Percentiles rank a stretch among this genome's conserved stretches.
Evolutionary conservation across 1,284 basidiomycete genomes (phyloP).

Genomic region (Moniliophthora roreri): DNA sequence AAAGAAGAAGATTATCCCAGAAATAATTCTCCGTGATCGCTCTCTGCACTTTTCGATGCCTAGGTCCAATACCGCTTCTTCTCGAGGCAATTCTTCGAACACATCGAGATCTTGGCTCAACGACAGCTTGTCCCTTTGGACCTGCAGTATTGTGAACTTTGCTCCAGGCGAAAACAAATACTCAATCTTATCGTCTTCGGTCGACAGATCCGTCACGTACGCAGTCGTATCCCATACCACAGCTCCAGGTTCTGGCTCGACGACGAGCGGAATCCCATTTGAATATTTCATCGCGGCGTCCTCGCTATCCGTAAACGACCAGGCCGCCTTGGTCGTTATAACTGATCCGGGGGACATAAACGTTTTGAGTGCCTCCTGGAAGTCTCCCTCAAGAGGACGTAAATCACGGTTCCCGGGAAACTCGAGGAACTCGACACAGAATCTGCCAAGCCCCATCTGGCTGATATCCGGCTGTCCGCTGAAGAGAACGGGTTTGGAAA

Average conservation of each 20-base stretch:
- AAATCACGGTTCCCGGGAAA: conserved; percentile 10
- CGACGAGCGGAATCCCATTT: conserved; percentile 11
- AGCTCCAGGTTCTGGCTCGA: not conserved
- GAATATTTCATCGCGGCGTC: conserved; percentile 12
- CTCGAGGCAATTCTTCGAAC: no score
- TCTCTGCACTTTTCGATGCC: no score
- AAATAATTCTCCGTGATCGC: no score
- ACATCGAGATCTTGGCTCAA: no score
- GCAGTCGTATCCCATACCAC: conserved; percentile 10
- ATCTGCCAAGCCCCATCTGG: conserved; percentile 7
- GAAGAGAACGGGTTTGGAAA: conserved; percentile 6
- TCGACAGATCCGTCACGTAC: conserved; percentile 13
- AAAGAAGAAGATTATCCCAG: no score
- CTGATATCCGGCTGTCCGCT: conserved; percentile 13
- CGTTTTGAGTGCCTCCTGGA: not conserved
- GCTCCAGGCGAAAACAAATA: not conserved
- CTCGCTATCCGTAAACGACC: conserved; percentile 8
- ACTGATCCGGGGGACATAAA: not conserved
- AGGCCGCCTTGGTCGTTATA: conserved; percentile 14
- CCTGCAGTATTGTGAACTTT: no score
- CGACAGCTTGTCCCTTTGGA: no score
- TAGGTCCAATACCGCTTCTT: no score
- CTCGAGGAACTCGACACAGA: conserved; percentile 12
- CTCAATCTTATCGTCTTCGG: conserved; percentile 11
- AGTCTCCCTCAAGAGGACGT: not conserved